These are phyloP conservation scores for Cutaneotrichosporon dermatis DNA, from an alignment of 1,284 basidiomycete genomes.

Conservation along the genomic window DNA sequence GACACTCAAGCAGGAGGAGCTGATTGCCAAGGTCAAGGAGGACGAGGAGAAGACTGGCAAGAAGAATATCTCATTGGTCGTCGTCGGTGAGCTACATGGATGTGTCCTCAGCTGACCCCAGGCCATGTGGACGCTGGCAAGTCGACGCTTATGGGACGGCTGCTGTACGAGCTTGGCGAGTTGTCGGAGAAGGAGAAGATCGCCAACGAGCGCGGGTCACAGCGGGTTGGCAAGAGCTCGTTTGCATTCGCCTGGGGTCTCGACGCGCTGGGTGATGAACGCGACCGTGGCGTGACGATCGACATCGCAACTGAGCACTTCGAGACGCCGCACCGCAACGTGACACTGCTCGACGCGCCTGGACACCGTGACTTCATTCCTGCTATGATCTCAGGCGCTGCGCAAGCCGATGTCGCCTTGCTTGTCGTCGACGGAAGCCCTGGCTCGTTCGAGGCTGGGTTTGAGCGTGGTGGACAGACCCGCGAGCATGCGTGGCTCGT, in stretches of 20 bases:
- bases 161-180: constrained; percentile 86
- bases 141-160: constrained; percentile 91
- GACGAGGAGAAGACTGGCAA: constrained; percentile 58
- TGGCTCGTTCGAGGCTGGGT: constrained; percentile 94
- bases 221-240: constrained; percentile 83
- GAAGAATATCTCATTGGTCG: constrained; percentile 77
- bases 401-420: constrained; percentile 92
- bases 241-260: constrained; percentile 98
- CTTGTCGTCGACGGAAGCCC: constrained; percentile 88
- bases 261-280: constrained; percentile 87
- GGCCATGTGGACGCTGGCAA: constrained; percentile 99
- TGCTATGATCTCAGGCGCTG: constrained; percentile 98
- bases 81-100: constrained; percentile 87
- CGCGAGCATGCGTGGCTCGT: constrained; percentile 90
- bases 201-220: constrained; percentile 85
- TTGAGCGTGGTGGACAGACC: constrained; percentile 92
- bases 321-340: constrained; percentile 67
- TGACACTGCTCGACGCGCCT: constrained; percentile 92
- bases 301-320: constrained; percentile 87
- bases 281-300: constrained; percentile 94
- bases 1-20: constrained; percentile 71
- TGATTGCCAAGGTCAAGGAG: constrained; percentile 74
- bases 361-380: constrained; percentile 97
- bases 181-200: constrained; percentile 78
- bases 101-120: constrained; percentile 50